Evolutionary conservation across 768 basidiomycete species (phyloP), one percentile per base, ranked within the genome.

Genomic region (Suillus variegatus): DNA sequence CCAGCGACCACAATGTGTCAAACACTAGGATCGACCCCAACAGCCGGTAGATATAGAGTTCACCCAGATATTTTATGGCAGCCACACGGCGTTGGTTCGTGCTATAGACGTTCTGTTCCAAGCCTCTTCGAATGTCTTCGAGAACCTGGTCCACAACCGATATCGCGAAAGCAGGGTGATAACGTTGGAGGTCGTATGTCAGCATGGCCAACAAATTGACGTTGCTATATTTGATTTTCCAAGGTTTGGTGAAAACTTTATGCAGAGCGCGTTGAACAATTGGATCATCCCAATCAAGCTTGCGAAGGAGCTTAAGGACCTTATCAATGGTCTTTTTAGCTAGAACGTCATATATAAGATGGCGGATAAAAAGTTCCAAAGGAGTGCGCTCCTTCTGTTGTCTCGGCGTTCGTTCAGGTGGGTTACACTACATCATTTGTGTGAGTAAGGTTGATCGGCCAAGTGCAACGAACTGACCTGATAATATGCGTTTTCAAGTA

Each of bases 401-500:
- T 28, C 89, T 85, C 0, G 94, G 94, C 0, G 89, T 86, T 61
- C 97, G 89, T 68, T 99, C 96, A 0, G 97, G 97, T 6, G 97
- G 97, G 72, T 99, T 99, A 77, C 96, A 98, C 93, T 99, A 66
- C 12, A 46, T 36, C 32, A 63, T 62, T 61, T n/a, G 6, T 67
- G 67, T 38, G 41, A 46, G 41, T 70, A 32, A 64, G 57, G 28
- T 52, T 46, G 41, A 32, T 25, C 60, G 12, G 12, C 38, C 8
- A 32, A 52, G 20, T 63, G 52, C 67, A 58, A 67, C 1, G 10
- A 12, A 67, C 76, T 57, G 56, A 94, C 95, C 85, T 95, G 95
- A 76, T 99, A 99, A 76, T 97, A 99, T 0, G 97, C 97, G 75
- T 99, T 99, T 77, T 99, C 97, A 38, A 99, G 85, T 67, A 98